Base-by-base conservation (phyloP, 306 rosid genomes). In the Lathyrus tuberosus region DNA sequence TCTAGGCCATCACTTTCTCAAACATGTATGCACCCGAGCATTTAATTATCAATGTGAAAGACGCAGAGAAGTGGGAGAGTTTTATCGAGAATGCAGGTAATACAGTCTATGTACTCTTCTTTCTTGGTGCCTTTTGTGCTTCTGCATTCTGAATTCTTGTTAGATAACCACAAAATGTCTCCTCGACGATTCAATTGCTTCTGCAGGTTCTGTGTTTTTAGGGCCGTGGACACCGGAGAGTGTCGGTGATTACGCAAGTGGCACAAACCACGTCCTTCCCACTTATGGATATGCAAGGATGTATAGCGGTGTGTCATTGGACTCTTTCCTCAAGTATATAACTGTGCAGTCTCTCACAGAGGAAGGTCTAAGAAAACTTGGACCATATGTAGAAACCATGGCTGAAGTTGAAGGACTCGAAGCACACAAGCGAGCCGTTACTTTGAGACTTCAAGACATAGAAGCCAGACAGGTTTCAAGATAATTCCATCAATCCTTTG, bases 221-320 rank as follows among this genome's bases (percentile, higher is more conserved):
- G 99, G 99, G 71, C 89, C 80, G 8, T 94, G 99, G 99, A 94
- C 99, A 2, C 99, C 99, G 0, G 97, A 91, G 83, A 94, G 99
- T 56, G 97, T 94, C 20, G 96, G 99, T 75, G 99, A 94, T 67
- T 94, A 94, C 47, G 99, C 99, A 12, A 94, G 99, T 57, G 99
- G 99, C 47, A 94, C 99, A 17, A 94, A 91, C 82, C 99, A 94
- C 24, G 99, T 94, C 82, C 99, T 94, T 80, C 99, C 99, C 17
- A 91, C 99, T 5, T 94, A 94, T 30, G 99, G 97, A 13, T 94
- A 94, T 84, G 97, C 99, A 10, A 85, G 96, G 71, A 94, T 94
- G 99, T 94, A 94, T 10, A 76, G 96, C n/a, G 99, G 99, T 26
- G 96, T 91, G 72, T 84, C 99, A 11, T 73, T 94, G 69, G 99